Conservation (phyloP, 495 filamentous ascomycete genomes). For the Neohortaea acidophila region DNA sequence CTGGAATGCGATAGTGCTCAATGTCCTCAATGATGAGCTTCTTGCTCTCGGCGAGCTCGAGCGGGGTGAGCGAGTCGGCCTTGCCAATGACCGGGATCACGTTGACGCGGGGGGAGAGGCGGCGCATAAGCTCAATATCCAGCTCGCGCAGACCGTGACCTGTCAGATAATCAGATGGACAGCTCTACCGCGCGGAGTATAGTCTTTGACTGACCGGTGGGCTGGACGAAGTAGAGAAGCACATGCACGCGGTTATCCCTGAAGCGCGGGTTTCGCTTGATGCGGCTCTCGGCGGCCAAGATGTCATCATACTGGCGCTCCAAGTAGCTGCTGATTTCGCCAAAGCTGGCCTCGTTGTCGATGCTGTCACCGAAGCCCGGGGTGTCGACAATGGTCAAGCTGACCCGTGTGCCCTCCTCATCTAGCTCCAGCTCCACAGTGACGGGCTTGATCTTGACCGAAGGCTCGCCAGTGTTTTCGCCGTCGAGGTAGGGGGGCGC, state of each 20-base stretch:
- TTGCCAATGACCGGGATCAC: conserved; percentile 98
- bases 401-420: conserved; percentile 95
- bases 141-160: conserved; percentile 73
- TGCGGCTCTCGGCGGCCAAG: conserved; percentile 95
- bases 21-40: conserved; percentile 99
- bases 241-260: conserved; percentile 97
- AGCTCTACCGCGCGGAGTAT: neutral
- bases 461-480: conserved; percentile 40
- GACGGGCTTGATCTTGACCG: conserved; percentile 76
- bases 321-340: conserved; percentile 91
- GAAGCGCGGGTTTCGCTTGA: conserved; percentile 99
- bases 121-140: conserved; percentile 98
- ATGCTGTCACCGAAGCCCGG: conserved; percentile 98
- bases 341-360: conserved; percentile 97
- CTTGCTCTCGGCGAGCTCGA: conserved; percentile 95
- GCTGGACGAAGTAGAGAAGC: conserved; percentile 97
- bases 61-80: conserved; percentile 90
- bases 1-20: conserved; percentile 97
- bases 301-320: conserved; percentile 99
- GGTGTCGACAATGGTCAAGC: conserved; percentile 94
- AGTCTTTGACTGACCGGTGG: conserved; percentile 51
- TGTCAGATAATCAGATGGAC: neutral
- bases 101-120: conserved; percentile 92
- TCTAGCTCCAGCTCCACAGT: conserved; percentile 98
- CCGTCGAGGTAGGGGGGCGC: conserved; percentile 81